Percentiles rank a stretch among this genome's conserved stretches.
Evolutionary conservation across 2,329 filamentous ascomycete species (phyloP).

Genomic region (Claviceps pazoutovae): DNA sequence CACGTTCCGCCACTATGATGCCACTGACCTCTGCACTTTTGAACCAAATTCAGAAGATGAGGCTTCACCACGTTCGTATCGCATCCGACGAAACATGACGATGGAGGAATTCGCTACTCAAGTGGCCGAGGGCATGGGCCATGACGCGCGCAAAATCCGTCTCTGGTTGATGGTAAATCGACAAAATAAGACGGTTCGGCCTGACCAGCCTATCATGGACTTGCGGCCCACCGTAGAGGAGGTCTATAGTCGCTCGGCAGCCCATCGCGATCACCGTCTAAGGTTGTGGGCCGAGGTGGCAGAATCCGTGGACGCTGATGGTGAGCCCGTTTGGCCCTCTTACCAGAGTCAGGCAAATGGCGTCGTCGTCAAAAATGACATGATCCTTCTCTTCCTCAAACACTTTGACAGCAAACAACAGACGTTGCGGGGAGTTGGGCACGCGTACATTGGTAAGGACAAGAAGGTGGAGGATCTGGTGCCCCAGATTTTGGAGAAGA

Average conservation of each 20-base stretch:
- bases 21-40: constrained; percentile 66
- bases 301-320: constrained; percentile 50
- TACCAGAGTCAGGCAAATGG: constrained; percentile 44
- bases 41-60: constrained; percentile 52
- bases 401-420: constrained; percentile 73
- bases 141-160: constrained; percentile 57
- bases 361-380: constrained; percentile 43
- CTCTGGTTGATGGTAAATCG: constrained; percentile 98
- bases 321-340: constrained; percentile 58
- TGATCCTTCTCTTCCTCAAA: constrained; percentile 80
- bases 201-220: constrained; percentile 76
- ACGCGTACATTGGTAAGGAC: constrained; percentile 76
- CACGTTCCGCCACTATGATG: constrained; percentile 67
- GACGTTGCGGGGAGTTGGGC: constrained; percentile 59
- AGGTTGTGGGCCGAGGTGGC: constrained; percentile 78
- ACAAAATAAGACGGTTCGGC: constrained; percentile 90
- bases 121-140: constrained; percentile 55
- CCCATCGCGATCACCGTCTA: constrained; percentile 57
- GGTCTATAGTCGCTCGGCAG: constrained; percentile 33
- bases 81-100: constrained; percentile 59
- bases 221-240: constrained; percentile 66
- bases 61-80: constrained; percentile 57
- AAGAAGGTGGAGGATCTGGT: constrained; percentile 80
- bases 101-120: constrained; percentile 59
- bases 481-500: constrained; percentile 61